Percentiles rank a stretch among this genome's conserved stretches.
Evolutionary conservation across 2,329 filamentous ascomycete genomes (phyloP).

Genomic region (Elsinoe fawcettii): DNA sequence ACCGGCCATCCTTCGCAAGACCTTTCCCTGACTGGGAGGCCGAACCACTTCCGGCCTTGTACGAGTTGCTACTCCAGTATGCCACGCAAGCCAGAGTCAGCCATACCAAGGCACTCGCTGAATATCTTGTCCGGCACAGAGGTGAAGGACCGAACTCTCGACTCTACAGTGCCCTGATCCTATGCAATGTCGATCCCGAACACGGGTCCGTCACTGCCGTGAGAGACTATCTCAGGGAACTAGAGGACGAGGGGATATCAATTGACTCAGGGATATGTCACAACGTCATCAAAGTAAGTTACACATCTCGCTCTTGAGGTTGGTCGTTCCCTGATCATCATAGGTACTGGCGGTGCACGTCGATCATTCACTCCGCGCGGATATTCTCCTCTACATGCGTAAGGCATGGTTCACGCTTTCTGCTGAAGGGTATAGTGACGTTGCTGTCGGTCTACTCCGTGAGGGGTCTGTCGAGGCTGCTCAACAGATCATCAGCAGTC

Average conservation of each 20-base stretch:
- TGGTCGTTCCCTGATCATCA: not conserved
- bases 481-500: slow-evolving; percentile 58
- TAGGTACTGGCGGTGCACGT: slow-evolving; percentile 73
- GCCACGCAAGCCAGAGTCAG: slow-evolving; percentile 33
- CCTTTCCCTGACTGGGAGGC: not conserved
- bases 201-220: slow-evolving; percentile 61
- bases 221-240: slow-evolving; percentile 59
- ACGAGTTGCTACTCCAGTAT: slow-evolving; percentile 42
- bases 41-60: slow-evolving; percentile 31
- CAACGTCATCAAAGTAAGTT: slow-evolving; percentile 56
- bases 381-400: slow-evolving; percentile 66
- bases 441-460: slow-evolving; percentile 66
- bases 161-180: slow-evolving; percentile 68
- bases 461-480: slow-evolving; percentile 80
- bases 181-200: slow-evolving; percentile 56
- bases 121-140: slow-evolving; percentile 51
- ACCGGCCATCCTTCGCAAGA: not conserved
- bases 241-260: slow-evolving; percentile 54
- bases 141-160: slow-evolving; percentile 48
- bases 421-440: slow-evolving; percentile 55
- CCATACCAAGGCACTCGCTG: slow-evolving; percentile 42
- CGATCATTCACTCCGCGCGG: slow-evolving; percentile 67
- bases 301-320: slow-evolving; percentile 8
- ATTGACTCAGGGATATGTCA: slow-evolving; percentile 63
- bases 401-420: slow-evolving; percentile 61